Conservation (phyloP, 768 basidiomycete genomes). For the Russula abietina region DNA sequence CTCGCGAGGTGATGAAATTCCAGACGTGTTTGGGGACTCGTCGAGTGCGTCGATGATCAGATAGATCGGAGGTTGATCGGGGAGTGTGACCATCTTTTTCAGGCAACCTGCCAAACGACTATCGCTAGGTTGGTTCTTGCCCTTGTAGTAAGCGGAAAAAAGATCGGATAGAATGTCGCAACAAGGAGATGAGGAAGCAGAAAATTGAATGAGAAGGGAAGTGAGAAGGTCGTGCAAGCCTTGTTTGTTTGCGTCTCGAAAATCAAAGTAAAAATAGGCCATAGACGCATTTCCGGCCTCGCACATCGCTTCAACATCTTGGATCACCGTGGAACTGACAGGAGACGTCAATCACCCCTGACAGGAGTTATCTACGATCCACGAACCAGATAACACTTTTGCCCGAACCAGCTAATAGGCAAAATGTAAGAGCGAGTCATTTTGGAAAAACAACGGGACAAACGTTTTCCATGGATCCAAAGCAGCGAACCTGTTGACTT, state of each 20-base stretch:
- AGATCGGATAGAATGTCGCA: neutral
- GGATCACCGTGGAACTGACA: conserved; percentile 4
- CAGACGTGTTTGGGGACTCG: neutral
- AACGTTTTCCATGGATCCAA: conserved; percentile 12
- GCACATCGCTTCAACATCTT: neutral
- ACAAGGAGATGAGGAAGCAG: neutral
- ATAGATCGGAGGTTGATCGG: neutral
- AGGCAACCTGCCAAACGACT: neutral
- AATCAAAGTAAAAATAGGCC: conserved; percentile 2
- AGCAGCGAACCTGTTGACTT: neutral
- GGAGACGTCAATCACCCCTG: neutral
- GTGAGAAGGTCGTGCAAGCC: neutral
- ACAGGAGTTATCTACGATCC: no score
- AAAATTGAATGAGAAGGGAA: conserved; percentile 7
- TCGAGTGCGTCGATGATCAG: conserved; percentile 9
- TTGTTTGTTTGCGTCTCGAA: neutral
- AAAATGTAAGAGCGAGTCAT: neutral
- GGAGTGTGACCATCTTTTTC: conserved; percentile 2
- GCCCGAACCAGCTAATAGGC: conserved; percentile 1
- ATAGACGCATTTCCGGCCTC: neutral
- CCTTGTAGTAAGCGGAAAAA: neutral
- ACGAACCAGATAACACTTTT: conserved; percentile 13
- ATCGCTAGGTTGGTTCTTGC: neutral
- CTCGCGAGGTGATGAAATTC: neutral
- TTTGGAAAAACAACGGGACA: neutral